These are phyloP conservation scores for Jasminum sambac DNA, from an alignment of 257 asterid genomes.

Conservation along the genomic window DNA sequence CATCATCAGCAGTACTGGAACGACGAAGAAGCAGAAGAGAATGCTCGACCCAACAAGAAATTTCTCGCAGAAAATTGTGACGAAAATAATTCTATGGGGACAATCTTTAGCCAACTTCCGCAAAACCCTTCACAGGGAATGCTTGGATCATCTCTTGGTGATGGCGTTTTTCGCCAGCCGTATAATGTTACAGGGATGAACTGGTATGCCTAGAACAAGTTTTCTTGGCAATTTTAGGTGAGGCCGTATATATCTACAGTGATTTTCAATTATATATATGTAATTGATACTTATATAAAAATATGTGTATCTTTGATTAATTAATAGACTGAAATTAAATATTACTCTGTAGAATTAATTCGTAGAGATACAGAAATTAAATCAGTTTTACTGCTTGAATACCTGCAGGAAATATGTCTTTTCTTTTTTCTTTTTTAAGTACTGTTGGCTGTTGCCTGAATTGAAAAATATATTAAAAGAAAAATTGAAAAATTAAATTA, in stretches of 20 bases:
- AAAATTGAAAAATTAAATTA: too few relatives aligned
- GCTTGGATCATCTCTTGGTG: conserved; percentile 57
- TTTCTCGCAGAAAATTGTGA: conserved; percentile 43
- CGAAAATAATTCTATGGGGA: neutral
- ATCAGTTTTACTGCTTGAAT: neutral
- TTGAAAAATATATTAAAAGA: neutral
- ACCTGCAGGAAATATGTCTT: neutral
- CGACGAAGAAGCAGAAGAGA: conserved; percentile 30
- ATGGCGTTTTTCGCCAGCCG: conserved; percentile 56
- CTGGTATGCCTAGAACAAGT: conserved; percentile 53
- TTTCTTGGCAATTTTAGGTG: conserved; percentile 32
- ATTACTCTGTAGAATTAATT: conserved; percentile 26
- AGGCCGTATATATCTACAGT: conserved; percentile 41
- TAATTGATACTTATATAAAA: neutral
- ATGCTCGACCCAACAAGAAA: conserved; percentile 50
- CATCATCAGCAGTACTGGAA: conserved; percentile 42
- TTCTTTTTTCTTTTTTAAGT: neutral
- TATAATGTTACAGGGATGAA: conserved; percentile 38
- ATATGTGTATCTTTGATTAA: conserved; percentile 13
- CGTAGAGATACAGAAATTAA: neutral
- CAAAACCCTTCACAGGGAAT: conserved; percentile 52
- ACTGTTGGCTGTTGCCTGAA: neutral
- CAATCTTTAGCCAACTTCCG: conserved; percentile 57
- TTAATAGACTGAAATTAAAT: conserved; percentile 19
- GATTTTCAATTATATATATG: conserved; percentile 24